A percentile compares a stretch with the other conserved stretches of the same genome.
Evolutionary conservation across 1,284 basidiomycete genomes (phyloP).

Genomic region (Marasmius sp.): DNA sequence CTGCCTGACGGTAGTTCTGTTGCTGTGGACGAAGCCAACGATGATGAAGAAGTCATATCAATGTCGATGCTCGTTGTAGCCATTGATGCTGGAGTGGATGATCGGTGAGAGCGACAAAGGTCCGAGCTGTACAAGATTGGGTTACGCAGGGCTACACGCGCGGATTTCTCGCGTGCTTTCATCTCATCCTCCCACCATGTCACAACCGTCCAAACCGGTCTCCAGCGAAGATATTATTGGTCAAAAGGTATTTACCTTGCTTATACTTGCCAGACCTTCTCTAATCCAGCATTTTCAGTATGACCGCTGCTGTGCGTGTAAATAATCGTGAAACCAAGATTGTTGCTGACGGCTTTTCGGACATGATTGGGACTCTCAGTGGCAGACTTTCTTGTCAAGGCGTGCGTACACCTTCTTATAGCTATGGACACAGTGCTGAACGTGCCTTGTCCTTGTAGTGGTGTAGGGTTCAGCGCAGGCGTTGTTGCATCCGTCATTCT

Average conservation of each 20-base stretch:
- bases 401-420: conserved; percentile 45
- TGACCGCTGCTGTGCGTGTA: conserved; percentile 84
- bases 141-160: too few relatives aligned
- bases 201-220: conserved; percentile 51
- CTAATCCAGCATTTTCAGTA: conserved; percentile 51
- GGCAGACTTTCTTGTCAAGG: conserved; percentile 78
- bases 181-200: conserved; percentile 36
- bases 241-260: conserved; percentile 66
- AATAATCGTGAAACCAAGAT: not conserved
- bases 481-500: conserved; percentile 93
- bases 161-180: too few relatives aligned
- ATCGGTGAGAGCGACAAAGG: too few relatives aligned
- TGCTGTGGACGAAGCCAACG: not conserved
- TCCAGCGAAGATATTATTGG: conserved; percentile 85
- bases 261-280: not conserved
- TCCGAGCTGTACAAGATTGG: too few relatives aligned
- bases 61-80: not conserved
- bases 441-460: conserved; percentile 49
- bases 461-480: conserved; percentile 92
- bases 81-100: too few relatives aligned
- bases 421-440: conserved; percentile 3
- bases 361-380: conserved; percentile 38
- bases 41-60: not conserved
- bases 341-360: not conserved
- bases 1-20: not conserved